Base-by-base conservation (phyloP, 2,329 filamentous ascomycete genomes). In the Fusarium odoratissimum region DNA sequence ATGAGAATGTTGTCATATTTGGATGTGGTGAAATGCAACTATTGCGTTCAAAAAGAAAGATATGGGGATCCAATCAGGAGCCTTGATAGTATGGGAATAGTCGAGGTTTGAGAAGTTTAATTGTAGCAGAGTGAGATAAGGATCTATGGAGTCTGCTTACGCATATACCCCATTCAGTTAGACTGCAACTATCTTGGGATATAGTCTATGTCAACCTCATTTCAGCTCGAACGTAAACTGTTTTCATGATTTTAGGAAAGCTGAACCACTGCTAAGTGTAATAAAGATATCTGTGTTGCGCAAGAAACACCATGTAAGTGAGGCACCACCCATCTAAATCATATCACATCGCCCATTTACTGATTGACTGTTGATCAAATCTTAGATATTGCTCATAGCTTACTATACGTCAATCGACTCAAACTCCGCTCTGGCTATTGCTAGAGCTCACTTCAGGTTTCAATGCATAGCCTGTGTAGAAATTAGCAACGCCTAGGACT, bases 1-100 rank as follows among this genome's bases (percentile, higher is more conserved):
- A 75, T 7, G 76, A 79, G 30, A 77, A 77, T 2, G 64, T 65
- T 2, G 76, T 60, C 74, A 77, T 77, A 0, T 25, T 55, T 12
- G 21, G 21, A 21, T 17, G 23, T 35, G 7, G 5, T 8, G 19
- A 10, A 28, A 31, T 13, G 13, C 25, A 11, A 14, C 13, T 40
- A 37, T 46, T 19, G 31, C 6, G 19, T 23, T 13, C 21, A 13
- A 3, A 30, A 38, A 8, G 28, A 37, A 17, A 6, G 17, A 9
- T 28, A 5, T 23, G 17, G 0, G 28, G 23, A 16, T 28, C 30
- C 62, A 69, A 63, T 57, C 57, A 52, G 12, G 38, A 17, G n/a
- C 17, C 12, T 12, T 16, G 33, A 14, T 23, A 30, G 45, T 35
- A 28, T 33, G 8, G n/a, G 12, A 21, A 45, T 45, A 51, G 42